Evolutionary conservation across 352 stramenopile genomes (phyloP), one percentile per base, ranked within the genome.

Genomic region (Thraustotheca clavata): DNA sequence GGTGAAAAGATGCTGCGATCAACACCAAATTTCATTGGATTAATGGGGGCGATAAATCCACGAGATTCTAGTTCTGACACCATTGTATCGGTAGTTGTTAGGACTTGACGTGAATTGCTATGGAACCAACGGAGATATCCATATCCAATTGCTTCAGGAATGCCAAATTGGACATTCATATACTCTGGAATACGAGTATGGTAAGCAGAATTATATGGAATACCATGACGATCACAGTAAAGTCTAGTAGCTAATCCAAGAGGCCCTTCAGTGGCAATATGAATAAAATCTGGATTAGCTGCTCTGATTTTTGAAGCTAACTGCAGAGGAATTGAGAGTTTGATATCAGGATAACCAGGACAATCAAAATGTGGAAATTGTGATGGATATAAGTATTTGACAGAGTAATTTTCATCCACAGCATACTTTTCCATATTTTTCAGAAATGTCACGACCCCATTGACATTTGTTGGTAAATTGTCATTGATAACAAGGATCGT

Each of bases 11-110:
- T 9, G 3, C 11, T 9, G 12, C 43, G 43, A 31, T 52, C 43
- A 31, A 52, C 43, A 24, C 43, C 43, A 24, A 52, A 52, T 31
- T 52, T 52, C 43, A 52, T 52, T 24, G 43, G 43, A 6, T 52
- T 24, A 18, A 52, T 52, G 24, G 7, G 43, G n/a, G 9, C 12
- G 31, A 18, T 14, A 9, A 52, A 52, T 24, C 43, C 43, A 31
- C 43, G 43, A 2, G 24, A 31, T 35, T 31, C 24, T 31, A 52
- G 43, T 31, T 52, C 43, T 20, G 2, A 11, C 11, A 52, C 43
- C 43, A 52, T 52, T 1, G 43, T 52, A 7, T 52, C 43, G 2
- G 43, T 52, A 14, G 43, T 52, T 2, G 43, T 52, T 24, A 52
- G 43, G 24, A 52, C n/a, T 2, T 9, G 9, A 11, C 9, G 14